phyloP scores from a whole-genome alignment of 2,329 filamentous ascomycete genomes.

The Calonectria montana region DNA sequence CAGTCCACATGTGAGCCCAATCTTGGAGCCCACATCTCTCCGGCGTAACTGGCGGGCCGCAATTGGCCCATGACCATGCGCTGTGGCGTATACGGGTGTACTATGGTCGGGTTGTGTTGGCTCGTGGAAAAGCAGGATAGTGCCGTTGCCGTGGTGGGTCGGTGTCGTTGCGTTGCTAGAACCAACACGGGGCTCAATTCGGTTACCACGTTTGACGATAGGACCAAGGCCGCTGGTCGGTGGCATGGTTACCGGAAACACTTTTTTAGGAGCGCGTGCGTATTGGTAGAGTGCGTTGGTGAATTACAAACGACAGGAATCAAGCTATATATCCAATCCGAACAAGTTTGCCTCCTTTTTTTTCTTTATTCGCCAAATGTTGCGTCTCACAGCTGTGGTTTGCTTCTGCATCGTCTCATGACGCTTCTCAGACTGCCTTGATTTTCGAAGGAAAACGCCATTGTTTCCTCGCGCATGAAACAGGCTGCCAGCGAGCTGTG shows the following conservation, averaged over 20 bases:
- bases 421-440: background rate
- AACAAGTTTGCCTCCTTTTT: background rate
- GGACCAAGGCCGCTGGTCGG: background rate
- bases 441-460: background rate
- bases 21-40: background rate
- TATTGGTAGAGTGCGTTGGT: background rate
- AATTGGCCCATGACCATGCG: background rate
- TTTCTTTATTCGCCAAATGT: background rate
- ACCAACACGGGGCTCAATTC: background rate
- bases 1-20: slow-evolving; percentile 11
- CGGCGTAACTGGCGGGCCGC: slow-evolving; percentile 1
- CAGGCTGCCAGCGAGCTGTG: background rate
- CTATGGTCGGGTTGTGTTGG: background rate
- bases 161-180: background rate
- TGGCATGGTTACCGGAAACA: background rate
- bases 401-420: background rate
- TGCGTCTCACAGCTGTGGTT: background rate
- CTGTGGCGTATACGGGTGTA: background rate
- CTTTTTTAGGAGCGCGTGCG: background rate
- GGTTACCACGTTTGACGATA: background rate
- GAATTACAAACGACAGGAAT: background rate
- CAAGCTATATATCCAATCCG: background rate
- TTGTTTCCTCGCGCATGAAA: background rate
- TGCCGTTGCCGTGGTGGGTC: background rate
- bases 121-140: background rate